phyloP scores from a whole-genome alignment of 306 rosid species.

The Carpinus fangiana region DNA sequence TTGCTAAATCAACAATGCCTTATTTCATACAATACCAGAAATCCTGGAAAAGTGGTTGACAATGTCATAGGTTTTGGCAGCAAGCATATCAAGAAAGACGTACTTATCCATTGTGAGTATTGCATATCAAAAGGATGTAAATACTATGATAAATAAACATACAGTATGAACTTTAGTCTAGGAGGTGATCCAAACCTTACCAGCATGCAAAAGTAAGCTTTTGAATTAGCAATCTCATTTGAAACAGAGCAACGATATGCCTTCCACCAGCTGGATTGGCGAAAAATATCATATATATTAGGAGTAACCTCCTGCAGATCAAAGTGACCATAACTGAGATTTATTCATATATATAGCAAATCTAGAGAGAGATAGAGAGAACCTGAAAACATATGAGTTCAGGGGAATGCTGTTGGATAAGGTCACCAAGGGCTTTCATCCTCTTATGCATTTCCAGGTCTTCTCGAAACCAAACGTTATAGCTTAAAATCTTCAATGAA shows the following conservation, averaged over 20 bases:
- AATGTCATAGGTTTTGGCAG: background rate
- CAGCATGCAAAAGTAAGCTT: slow-evolving; percentile 48
- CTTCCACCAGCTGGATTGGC: slow-evolving; percentile 51
- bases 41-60: background rate
- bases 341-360: background rate
- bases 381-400: slow-evolving; percentile 59
- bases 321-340: slow-evolving; percentile 1
- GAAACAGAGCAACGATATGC: slow-evolving; percentile 47
- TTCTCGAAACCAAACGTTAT: slow-evolving; percentile 61
- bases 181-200: slow-evolving; percentile 27
- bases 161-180: background rate
- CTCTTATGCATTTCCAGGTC: slow-evolving; percentile 47
- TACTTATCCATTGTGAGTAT: background rate
- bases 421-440: slow-evolving; percentile 54
- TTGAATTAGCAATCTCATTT: slow-evolving; percentile 33
- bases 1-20: background rate
- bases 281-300: slow-evolving; percentile 48
- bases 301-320: slow-evolving; percentile 52
- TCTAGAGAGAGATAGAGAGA: background rate
- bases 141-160: background rate
- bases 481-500: slow-evolving; percentile 37
- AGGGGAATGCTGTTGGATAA: slow-evolving; percentile 47
- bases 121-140: background rate
- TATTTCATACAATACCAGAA: background rate
- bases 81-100: background rate